Percentiles rank a stretch among this genome's conserved stretches.
phyloP scores from a whole-genome alignment of 78 protist genomes.

The Dictyostelium purpureum region DNA sequence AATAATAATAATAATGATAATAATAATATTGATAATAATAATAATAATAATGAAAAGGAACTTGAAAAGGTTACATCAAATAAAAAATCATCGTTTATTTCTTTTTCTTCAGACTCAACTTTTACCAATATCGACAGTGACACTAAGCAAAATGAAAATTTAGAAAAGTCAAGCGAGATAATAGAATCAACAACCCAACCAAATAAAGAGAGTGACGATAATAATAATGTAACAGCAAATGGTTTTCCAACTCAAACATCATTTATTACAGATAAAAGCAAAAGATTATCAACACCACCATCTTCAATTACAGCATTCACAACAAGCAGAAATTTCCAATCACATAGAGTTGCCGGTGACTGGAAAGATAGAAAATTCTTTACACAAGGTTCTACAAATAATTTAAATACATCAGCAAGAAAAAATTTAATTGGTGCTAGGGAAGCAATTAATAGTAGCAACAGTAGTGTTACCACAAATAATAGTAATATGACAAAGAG shows the following conservation, averaged over 20 bases:
- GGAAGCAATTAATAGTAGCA: not conserved
- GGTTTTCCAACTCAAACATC: not conserved
- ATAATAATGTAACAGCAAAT: not conserved
- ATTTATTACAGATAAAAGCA: constrained; percentile 3
- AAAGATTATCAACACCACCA: constrained; percentile 28
- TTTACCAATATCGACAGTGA: not conserved
- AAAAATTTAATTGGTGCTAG: constrained; percentile 41
- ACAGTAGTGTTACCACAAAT: not conserved
- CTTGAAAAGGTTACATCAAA: not conserved
- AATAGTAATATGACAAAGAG: no score
- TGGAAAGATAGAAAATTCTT: constrained; percentile 61
- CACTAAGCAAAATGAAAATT: not conserved
- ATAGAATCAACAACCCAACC: not conserved
- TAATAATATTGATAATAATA: no score
- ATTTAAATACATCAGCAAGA: constrained; percentile 1
- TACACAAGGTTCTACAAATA: constrained; percentile 11
- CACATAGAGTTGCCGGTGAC: constrained; percentile 50
- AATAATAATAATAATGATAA: no score
- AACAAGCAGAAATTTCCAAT: constrained; percentile 26
- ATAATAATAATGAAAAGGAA: not conserved
- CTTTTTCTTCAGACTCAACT: no score
- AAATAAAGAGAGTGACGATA: no score
- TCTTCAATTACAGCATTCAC: no score
- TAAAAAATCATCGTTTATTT: no score
- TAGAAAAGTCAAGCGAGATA: not conserved